These are phyloP conservation scores for Wickerhamomyces bovis DNA, from an alignment of 805 yeast species.

Conservation along the genomic window DNA sequence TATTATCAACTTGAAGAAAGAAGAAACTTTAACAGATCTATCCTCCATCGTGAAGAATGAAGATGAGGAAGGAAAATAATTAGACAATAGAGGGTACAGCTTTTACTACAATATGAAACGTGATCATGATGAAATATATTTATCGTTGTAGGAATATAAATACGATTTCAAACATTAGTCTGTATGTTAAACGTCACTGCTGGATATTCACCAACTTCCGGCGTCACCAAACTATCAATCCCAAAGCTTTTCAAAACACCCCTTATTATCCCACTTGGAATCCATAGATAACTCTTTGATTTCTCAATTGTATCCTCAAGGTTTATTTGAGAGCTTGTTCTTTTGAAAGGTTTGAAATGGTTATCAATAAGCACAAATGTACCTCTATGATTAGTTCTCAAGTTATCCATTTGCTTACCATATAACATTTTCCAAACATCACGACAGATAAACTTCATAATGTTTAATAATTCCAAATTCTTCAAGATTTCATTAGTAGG, in stretches of 20 bases:
- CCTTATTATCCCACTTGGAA: constrained; percentile 70
- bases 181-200: constrained; percentile 69
- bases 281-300: constrained; percentile 50
- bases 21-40: constrained; percentile 49
- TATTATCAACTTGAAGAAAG: constrained; percentile 34
- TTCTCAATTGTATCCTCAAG: constrained; percentile 38
- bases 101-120: background rate
- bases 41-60: constrained; percentile 34
- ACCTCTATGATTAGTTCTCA: constrained; percentile 87
- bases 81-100: background rate
- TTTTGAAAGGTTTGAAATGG: constrained; percentile 46
- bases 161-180: constrained; percentile 28
- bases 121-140: background rate
- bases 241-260: constrained; percentile 71
- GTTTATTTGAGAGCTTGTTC: constrained; percentile 43
- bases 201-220: constrained; percentile 59
- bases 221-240: constrained; percentile 55
- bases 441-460: constrained; percentile 88
- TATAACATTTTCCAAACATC: constrained; percentile 83
- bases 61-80: background rate
- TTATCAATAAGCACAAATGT: constrained; percentile 76
- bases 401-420: constrained; percentile 84
- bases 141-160: background rate
- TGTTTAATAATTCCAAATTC: constrained; percentile 62
- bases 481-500: constrained; percentile 40